Base-by-base conservation (phyloP, 371 early-diverging fungal genomes). In the Apophysomyces trapeziformis region DNA sequence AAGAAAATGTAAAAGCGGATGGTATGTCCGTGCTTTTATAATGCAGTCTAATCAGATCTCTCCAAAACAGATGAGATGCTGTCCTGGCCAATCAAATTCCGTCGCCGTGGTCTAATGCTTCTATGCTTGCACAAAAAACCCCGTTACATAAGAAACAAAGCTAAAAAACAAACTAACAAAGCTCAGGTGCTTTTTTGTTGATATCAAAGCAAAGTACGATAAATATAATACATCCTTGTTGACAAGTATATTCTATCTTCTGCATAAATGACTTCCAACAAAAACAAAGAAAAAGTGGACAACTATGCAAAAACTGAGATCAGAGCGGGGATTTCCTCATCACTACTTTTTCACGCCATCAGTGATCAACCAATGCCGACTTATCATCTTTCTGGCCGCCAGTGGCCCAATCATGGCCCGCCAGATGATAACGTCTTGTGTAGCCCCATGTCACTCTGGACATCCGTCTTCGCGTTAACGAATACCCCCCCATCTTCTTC, bases 341-440 rank as follows among this genome's bases (percentile, higher is more conserved):
- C 21, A 21, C 18, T 21, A 7, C 7, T 18, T 50, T 50, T 50
- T 50, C 54, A 50, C 54, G 54, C 54, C 54, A 50, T 50, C 54
- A 50, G 9, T 5, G 54, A 50, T 50, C 54, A 26, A 50, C 54
- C 54, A 50, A 50, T 50, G 54, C 54, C n/a, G 21, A 26, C 21
- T 2, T 50, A 50, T 21, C 54, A 50, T 50, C 54, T 50, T 9
- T 21, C 54, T 5, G 4, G 5, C 54, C 11, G 4, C 54, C 16
- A 50, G 2, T 47, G n/a, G 16, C 11, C 54, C 16, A 50, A 21
- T 47, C 47, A 12, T 3, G 2, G 2, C 2, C 7, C 16, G 47
- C 47, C 47, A 47, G 47, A 47, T 47, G 47, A 47, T 47, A 47
- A 47, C 47, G 47, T 47, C 16, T 47, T 18, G 12, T 47, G 47